Percentiles rank a stretch among this genome's conserved stretches.
phyloP scores from a whole-genome alignment of 352 stramenopile species.

The Pythium aquatile region DNA sequence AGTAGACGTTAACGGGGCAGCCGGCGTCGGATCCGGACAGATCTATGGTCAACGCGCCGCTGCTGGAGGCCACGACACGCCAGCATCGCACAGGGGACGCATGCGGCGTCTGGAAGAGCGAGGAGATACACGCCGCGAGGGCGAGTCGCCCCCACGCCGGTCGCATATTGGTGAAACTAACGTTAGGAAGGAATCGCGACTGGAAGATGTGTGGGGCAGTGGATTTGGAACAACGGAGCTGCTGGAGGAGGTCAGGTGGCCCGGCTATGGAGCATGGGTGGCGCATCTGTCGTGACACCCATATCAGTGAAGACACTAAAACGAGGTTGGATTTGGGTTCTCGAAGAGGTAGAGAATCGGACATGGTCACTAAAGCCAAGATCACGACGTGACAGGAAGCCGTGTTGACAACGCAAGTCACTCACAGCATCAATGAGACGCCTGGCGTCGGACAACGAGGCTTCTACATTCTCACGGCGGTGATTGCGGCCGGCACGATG shows the following conservation, averaged over 20 bases:
- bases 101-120: background rate
- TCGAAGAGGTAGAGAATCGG: background rate
- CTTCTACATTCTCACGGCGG: background rate
- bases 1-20: constrained; percentile 28
- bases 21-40: background rate
- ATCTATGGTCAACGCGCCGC: background rate
- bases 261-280: background rate
- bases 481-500: too few species aligned
- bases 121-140: background rate
- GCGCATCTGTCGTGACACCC: background rate
- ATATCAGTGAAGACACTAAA: background rate
- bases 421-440: background rate
- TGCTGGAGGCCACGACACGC: constrained; percentile 4
- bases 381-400: background rate
- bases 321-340: background rate
- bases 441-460: background rate
- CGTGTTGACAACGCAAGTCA: background rate
- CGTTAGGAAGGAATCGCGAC: background rate
- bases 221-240: background rate
- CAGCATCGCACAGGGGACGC: constrained; percentile 19
- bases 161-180: background rate
- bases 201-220: background rate
- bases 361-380: background rate
- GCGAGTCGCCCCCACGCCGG: background rate
- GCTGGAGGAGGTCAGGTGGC: background rate